Evolutionary conservation across 306 rosid species (phyloP).

Genomic region (Inga leiocalycina): DNA sequence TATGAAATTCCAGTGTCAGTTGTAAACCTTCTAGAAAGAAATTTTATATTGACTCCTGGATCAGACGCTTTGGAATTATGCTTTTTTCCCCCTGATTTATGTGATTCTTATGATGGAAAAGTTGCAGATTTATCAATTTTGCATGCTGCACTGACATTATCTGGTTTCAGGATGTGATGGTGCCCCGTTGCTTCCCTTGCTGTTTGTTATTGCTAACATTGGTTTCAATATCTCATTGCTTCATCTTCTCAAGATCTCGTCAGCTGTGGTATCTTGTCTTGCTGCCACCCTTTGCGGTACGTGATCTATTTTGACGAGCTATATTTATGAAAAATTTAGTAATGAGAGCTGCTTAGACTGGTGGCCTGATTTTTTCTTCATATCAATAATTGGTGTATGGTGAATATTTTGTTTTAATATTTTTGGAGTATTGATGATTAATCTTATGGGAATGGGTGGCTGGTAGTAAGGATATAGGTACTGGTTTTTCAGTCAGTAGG

Average conservation of each 20-base stretch:
- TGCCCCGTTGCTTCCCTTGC: slow-evolving; percentile 54
- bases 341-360: slow-evolving; percentile 1
- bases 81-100: not conserved
- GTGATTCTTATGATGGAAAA: slow-evolving; percentile 3
- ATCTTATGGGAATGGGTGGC: not conserved
- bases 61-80: slow-evolving; percentile 19
- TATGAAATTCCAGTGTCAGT: slow-evolving; percentile 19
- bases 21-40: slow-evolving; percentile 17
- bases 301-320: slow-evolving; percentile 15
- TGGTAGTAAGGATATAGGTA: not conserved
- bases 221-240: slow-evolving; percentile 75
- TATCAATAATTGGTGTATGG: not conserved
- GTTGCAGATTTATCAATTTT: slow-evolving; percentile 24
- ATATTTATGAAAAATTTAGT: not conserved
- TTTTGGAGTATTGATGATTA: slow-evolving; percentile 21
- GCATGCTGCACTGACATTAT: not conserved
- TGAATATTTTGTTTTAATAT: slow-evolving; percentile 14
- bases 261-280: slow-evolving; percentile 86
- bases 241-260: slow-evolving; percentile 87
- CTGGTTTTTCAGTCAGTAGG: not conserved
- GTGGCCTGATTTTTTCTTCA: not conserved
- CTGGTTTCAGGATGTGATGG: slow-evolving; percentile 56
- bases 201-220: slow-evolving; percentile 51
- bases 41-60: slow-evolving; percentile 18
- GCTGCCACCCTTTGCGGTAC: slow-evolving; percentile 93